Conservation (phyloP, 768 basidiomycete genomes). For the Gloeopeniophorella convolvens region DNA sequence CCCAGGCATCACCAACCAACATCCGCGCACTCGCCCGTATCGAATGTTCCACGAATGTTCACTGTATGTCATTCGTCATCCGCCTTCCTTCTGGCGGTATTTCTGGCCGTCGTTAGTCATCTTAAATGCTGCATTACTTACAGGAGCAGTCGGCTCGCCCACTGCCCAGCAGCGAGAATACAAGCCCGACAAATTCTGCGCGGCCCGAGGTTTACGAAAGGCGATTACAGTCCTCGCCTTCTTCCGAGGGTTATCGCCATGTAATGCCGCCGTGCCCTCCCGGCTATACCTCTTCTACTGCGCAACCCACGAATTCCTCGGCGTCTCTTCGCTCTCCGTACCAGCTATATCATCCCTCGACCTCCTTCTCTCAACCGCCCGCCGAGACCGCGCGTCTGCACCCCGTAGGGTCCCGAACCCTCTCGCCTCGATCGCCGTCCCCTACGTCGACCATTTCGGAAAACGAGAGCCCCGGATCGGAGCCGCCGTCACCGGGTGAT, state of each 20-base stretch:
- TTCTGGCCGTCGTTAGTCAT: no score
- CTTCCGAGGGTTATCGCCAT: slow-evolving; percentile 11
- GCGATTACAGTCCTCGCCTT: not conserved
- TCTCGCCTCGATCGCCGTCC: slow-evolving; percentile 11
- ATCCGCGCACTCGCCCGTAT: no score
- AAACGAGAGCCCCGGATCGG: slow-evolving; percentile 16
- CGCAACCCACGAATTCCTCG: slow-evolving; percentile 2
- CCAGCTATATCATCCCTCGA: slow-evolving; percentile 2
- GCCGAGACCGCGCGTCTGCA: slow-evolving; percentile 12
- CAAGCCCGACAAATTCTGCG: not conserved
- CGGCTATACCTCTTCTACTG: not conserved
- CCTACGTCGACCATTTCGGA: slow-evolving; percentile 18
- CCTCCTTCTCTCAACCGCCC: slow-evolving; percentile 3
- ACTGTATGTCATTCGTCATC: not conserved
- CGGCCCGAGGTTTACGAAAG: slow-evolving; percentile 6
- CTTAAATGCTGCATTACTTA: not conserved
- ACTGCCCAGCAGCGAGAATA: not conserved
- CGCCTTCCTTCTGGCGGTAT: no score
- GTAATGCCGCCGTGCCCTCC: not conserved
- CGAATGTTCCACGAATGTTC: not conserved
- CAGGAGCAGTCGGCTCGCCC: slow-evolving; percentile 12
- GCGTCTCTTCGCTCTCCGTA: not conserved
- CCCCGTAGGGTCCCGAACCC: not conserved
- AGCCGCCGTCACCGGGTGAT: slow-evolving; percentile 8
- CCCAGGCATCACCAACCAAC: slow-evolving; percentile 5